Base-by-base conservation (phyloP, 768 basidiomycete species). In the Suillus hirtellus region DNA sequence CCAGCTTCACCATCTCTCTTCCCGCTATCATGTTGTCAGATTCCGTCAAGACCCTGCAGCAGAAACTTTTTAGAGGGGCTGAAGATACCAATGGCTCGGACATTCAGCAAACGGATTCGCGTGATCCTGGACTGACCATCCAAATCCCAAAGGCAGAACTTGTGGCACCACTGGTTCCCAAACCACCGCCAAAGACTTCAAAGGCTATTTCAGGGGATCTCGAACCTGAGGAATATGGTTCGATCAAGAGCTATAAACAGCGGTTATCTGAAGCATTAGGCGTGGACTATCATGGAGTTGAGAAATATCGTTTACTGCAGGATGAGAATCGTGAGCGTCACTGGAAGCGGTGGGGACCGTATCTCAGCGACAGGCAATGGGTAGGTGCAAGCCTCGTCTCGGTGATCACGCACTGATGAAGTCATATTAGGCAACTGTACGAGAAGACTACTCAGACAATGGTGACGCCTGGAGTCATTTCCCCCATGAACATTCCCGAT, bases 321-420 rank as follows among this genome's bases (percentile, higher is more conserved):
- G 93, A 95, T 67, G 88, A 84, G 63, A 80, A 82, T 58, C 89
- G 86, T 68, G 88, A 93, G 67, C 83, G 83, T 58, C 96, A 99
- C 76, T 99, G 97, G 97, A 99, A 99, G 78, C 84, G 93, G 69
- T 99, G 96, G 96, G 97, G 97, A 21, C 97, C 97, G 17, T 99
- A 99, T 79, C 84, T 99, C 60, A 90, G 89, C 63, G 97, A 99
- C 77, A 84, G 97, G 63, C 97, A 99, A 82, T 99, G 97, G 97
- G 96, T 94, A 65, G 67, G 89, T 42, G 17, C 56, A 42, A 12
- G 40, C 19, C 27, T 24, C 15, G 27, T 56, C 10, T 42, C 15
- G 56, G 24, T 40, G 21, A 21, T 21, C 17, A 3, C 11, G 11
- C 17, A 5, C 56, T 58, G 24, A 42, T 42, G 12, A 42, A 10